Evolutionary conservation across 129 eudicot species (phyloP), one percentile per base, ranked within the genome.

Genomic region (Pittosporum tobira): DNA sequence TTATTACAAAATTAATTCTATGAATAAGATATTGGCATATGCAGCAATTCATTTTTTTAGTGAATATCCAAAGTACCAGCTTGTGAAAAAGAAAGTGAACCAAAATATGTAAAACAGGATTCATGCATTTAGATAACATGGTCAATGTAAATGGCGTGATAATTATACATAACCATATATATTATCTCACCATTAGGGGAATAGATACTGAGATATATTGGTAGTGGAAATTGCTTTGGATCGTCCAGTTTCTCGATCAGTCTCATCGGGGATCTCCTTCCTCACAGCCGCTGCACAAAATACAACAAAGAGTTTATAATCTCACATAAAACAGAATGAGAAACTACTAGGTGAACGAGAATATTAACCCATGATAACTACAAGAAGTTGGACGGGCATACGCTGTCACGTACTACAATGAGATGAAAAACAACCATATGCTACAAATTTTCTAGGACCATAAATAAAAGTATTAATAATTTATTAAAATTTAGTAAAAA

Each of bases 231-330:
- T 81, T 58, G 64, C 76, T 79, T 77, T 93, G 48, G 62, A 30
- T 29, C 94, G 88, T 12, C 99, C 99, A 3, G 99, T 93, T 79
- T 87, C 99, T 61, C 99, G 75, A 51, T 93, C 99, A 66, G 99
- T 93, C 75, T 93, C 99, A 62, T 93, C 99, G 61, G 87, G 59
- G 26, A 93, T 93, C 77, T 93, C 99, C 78, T 83, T 87, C 78
- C 96, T 74, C 53, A 93, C 99, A 68, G 88, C 88, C 63, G 80
- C 99, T 93, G 77, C 55, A 74, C 26, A 57, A 59, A 57, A 65
- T 63, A 66, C 55, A 53, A 69, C 26, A 29, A 27, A 57, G 47
- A 71, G 51, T 20, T 22, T 12, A 40, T 10, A 15, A 40, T 40
- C 11, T 14, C 10, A 40, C 46, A 12, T 40, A 14, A 40, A 40